These are phyloP conservation scores for Penicillium sp. DNA, from an alignment of 2,329 filamentous ascomycete species.

Conservation along the genomic window DNA sequence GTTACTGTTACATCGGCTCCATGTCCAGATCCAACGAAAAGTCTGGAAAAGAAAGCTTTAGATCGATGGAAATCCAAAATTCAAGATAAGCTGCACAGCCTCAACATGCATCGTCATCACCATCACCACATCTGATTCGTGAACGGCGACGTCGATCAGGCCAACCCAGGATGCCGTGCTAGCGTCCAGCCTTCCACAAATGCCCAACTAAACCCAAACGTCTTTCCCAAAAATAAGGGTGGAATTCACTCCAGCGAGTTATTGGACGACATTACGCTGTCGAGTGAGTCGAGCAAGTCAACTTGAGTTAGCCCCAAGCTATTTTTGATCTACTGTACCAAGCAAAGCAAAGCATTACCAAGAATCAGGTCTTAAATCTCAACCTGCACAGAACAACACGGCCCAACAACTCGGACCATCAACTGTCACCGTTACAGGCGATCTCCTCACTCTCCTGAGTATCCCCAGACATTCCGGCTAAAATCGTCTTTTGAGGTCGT, in stretches of 20 bases:
- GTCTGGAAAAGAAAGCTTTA: not conserved
- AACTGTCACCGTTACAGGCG: conserved; percentile 17
- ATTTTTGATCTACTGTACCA: not conserved
- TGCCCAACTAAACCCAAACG: conserved; percentile 7
- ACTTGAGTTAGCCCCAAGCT: not conserved
- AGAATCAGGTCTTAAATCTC: not conserved
- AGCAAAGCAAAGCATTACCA: not conserved
- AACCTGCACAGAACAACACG: not conserved
- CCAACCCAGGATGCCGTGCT: not conserved
- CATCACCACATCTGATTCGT: not conserved
- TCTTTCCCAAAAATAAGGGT: not conserved
- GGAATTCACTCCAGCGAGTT: not conserved
- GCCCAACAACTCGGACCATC: not conserved
- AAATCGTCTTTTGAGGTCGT: conserved; percentile 1
- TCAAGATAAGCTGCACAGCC: not conserved
- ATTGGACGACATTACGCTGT: not conserved
- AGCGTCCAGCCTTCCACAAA: not conserved
- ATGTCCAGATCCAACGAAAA: not conserved
- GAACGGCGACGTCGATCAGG: conserved; percentile 8
- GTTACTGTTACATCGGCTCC: not conserved
- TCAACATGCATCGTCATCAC: not conserved
- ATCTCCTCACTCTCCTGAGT: not conserved
- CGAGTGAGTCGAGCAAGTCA: not conserved
- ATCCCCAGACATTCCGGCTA: not conserved
- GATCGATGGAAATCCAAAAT: not conserved